Evolutionary conservation across 2,329 filamentous ascomycete genomes (phyloP).

Genomic region (Colletotrichum horii): DNA sequence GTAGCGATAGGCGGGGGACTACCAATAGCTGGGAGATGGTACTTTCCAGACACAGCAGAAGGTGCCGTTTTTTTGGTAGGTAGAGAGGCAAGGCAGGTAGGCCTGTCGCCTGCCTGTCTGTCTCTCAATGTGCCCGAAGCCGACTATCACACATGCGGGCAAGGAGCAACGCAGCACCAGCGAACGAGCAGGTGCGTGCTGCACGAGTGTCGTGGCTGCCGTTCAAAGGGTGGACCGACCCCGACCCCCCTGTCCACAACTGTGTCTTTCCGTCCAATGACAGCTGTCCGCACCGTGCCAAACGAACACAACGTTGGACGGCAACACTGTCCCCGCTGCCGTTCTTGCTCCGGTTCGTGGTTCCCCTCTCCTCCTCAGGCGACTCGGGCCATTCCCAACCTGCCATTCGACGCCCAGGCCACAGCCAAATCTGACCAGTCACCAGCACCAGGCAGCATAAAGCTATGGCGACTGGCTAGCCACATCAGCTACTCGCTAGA

Average conservation of each 20-base stretch:
- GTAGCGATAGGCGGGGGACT: constrained; percentile 11
- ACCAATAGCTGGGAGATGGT: neutral
- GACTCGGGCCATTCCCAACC: neutral
- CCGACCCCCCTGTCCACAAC: constrained; percentile 2
- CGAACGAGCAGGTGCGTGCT: constrained; percentile 29
- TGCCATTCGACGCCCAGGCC: constrained; percentile 3
- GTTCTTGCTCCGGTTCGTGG: neutral
- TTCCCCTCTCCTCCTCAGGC: neutral
- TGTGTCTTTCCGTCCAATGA: neutral
- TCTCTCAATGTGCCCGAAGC: neutral
- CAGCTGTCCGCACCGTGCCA: constrained; percentile 16
- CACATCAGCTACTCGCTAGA: neutral
- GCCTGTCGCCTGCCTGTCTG: neutral
- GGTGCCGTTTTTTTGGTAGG: neutral
- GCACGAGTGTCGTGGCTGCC: constrained; percentile 54
- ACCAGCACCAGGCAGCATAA: neutral
- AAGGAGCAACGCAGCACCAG: constrained; percentile 17
- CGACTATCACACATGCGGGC: constrained; percentile 3
- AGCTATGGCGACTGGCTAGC: neutral
- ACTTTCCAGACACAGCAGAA: neutral
- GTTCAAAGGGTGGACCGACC: constrained; percentile 42
- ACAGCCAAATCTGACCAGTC: constrained; percentile 19
- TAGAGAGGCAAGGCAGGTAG: neutral
- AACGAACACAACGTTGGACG: neutral
- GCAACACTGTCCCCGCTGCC: constrained; percentile 1